Evolutionary conservation across 768 basidiomycete genomes (phyloP).

Genomic region (Cubamyces lactineus): DNA sequence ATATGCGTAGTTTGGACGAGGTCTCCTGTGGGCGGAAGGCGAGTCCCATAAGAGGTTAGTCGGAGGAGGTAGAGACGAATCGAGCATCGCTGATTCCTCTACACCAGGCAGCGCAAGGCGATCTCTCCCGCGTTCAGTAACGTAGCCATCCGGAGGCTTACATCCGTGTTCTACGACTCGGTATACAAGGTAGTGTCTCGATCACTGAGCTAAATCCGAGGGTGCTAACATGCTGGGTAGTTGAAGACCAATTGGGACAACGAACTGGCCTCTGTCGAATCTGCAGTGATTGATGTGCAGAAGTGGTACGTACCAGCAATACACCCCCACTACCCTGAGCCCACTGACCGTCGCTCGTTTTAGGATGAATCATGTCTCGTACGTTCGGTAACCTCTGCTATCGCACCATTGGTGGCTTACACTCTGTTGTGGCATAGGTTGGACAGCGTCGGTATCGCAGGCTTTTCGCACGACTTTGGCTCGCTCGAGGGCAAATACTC

Average conservation of each 20-base stretch:
- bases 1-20: conserved; percentile 34
- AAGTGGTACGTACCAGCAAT: conserved; percentile 34
- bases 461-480: conserved; percentile 61
- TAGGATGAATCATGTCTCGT: conserved; percentile 52
- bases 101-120: conserved; percentile 50
- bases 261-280: conserved; percentile 25
- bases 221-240: conserved; percentile 24
- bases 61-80: not conserved
- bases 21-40: conserved; percentile 45
- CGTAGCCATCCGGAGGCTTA: conserved; percentile 50
- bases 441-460: conserved; percentile 60
- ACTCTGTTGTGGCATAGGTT: conserved; percentile 40
- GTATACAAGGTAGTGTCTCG: conserved; percentile 46
- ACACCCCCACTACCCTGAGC: not conserved
- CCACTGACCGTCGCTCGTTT: conserved; percentile 17
- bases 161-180: conserved; percentile 53
- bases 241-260: conserved; percentile 41
- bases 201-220: too few species aligned
- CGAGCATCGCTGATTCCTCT: too few species aligned
- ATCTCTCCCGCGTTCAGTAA: conserved; percentile 57
- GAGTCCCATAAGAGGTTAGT: conserved; percentile 47
- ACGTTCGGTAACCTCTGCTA: conserved; percentile 12
- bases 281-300: conserved; percentile 49
- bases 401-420: not conserved
- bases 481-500: conserved; percentile 51